Conservation (phyloP, 2,329 filamentous ascomycete genomes). For the Truncatella angustata region DNA sequence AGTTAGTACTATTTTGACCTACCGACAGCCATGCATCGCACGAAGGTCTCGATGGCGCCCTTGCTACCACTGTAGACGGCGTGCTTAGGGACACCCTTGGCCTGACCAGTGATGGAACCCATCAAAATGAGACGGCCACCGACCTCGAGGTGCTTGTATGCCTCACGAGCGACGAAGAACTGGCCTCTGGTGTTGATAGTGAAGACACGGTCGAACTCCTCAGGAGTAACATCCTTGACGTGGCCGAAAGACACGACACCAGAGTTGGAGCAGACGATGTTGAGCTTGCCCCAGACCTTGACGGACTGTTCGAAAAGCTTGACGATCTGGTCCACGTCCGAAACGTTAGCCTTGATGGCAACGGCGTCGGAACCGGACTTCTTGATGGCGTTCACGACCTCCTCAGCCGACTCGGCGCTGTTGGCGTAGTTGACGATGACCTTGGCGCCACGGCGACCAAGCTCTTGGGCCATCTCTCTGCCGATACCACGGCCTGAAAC, state of each 20-base stretch:
- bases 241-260: slow-evolving; percentile 68
- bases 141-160: slow-evolving; percentile 66
- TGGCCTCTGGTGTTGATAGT: slow-evolving; percentile 66
- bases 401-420: slow-evolving; percentile 60
- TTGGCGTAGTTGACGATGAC: slow-evolving; percentile 69
- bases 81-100: slow-evolving; percentile 66
- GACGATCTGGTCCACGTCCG: slow-evolving; percentile 61
- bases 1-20: no score
- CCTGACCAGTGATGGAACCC: slow-evolving; percentile 68
- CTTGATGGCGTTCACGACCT: slow-evolving; percentile 66
- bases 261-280: slow-evolving; percentile 70
- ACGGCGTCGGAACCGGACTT: slow-evolving; percentile 60
- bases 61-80: slow-evolving; percentile 74
- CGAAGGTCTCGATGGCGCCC: slow-evolving; percentile 75
- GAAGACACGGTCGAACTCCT: slow-evolving; percentile 72
- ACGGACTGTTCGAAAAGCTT: slow-evolving; percentile 62
- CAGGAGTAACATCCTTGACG: slow-evolving; percentile 65
- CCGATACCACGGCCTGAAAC: slow-evolving; percentile 61
- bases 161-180: slow-evolving; percentile 71
- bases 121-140: slow-evolving; percentile 72
- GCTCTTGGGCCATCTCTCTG: slow-evolving; percentile 63
- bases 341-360: slow-evolving; percentile 67
- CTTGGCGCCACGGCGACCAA: slow-evolving; percentile 63
- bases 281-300: slow-evolving; percentile 62
- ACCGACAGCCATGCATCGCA: slow-evolving; percentile 71